These are phyloP conservation scores for Martensiomyces pterosporus DNA, from an alignment of 192 early-diverging fungal genomes.

Conservation along the genomic window DNA sequence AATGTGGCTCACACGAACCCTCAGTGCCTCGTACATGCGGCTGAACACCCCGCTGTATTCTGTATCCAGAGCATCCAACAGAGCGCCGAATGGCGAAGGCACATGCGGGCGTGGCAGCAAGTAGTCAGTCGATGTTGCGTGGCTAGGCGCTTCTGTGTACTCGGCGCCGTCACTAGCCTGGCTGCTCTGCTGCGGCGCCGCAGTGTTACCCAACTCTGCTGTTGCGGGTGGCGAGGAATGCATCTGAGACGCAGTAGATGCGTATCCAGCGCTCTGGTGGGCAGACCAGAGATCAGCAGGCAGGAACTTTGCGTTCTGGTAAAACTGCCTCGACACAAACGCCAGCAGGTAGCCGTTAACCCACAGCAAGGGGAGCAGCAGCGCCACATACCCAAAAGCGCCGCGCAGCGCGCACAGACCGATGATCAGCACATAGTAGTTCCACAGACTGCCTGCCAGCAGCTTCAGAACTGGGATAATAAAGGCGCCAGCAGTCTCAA, in stretches of 20 bases:
- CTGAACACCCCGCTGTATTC: conserved; percentile 16
- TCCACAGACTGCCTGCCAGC: conserved; percentile 43
- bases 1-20: background rate
- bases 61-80: conserved; percentile 18
- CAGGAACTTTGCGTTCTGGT: conserved; percentile 35
- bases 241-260: too few species aligned
- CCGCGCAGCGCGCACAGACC: conserved; percentile 44
- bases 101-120: conserved; percentile 30
- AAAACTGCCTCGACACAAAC: conserved; percentile 37
- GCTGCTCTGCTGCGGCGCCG: background rate
- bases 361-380: conserved; percentile 44
- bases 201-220: too few species aligned
- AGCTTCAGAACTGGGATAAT: conserved; percentile 44
- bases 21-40: conserved; percentile 6
- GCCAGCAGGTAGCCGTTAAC: conserved; percentile 39
- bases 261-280: too few species aligned
- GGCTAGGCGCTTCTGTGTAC: conserved; percentile 13
- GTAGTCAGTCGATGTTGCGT: conserved; percentile 42
- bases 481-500: conserved; percentile 61
- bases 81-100: conserved; percentile 18
- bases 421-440: conserved; percentile 48
- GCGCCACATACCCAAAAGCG: conserved; percentile 32
- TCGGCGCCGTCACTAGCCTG: background rate
- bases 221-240: too few species aligned
- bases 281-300: conserved; percentile 26